phyloP scores from a whole-genome alignment of 805 yeast genomes.

The Starmerella stigmatis region DNA sequence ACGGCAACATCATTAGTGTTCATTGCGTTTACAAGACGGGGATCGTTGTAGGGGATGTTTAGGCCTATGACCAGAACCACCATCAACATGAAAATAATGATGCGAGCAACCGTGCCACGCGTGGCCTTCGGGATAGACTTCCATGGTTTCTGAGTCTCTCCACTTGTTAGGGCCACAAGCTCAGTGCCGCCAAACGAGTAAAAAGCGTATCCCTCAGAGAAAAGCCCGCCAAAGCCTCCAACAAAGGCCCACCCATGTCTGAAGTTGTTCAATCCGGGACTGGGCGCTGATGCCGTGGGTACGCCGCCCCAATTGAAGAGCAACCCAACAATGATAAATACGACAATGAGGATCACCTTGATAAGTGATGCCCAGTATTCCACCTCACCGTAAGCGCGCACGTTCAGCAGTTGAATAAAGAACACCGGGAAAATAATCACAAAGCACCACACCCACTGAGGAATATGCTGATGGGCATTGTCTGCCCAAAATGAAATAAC shows the following conservation, averaged over 20 bases:
- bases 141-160: constrained; percentile 48
- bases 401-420: constrained; percentile 42
- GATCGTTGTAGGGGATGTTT: constrained; percentile 45
- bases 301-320: constrained; percentile 45
- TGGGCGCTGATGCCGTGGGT: constrained; percentile 42
- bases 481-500: constrained; percentile 38
- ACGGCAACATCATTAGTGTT: constrained; percentile 43
- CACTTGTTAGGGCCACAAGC: constrained; percentile 45
- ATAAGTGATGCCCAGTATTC: constrained; percentile 60
- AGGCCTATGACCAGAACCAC: constrained; percentile 45
- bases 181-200: constrained; percentile 48
- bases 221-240: constrained; percentile 26
- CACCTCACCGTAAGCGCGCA: constrained; percentile 43
- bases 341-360: constrained; percentile 55
- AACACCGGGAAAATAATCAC: constrained; percentile 40
- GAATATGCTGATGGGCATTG: constrained; percentile 32
- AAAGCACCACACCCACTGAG: constrained; percentile 40
- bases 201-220: constrained; percentile 41
- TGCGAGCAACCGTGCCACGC: constrained; percentile 43
- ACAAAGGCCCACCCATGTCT: constrained; percentile 23
- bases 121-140: constrained; percentile 48
- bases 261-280: constrained; percentile 37
- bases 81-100: constrained; percentile 41
- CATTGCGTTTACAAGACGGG: constrained; percentile 33
- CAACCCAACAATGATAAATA: constrained; percentile 48